phyloP scores from a whole-genome alignment of 805 yeast species.

The Cyberlindnera galapagoensis region DNA sequence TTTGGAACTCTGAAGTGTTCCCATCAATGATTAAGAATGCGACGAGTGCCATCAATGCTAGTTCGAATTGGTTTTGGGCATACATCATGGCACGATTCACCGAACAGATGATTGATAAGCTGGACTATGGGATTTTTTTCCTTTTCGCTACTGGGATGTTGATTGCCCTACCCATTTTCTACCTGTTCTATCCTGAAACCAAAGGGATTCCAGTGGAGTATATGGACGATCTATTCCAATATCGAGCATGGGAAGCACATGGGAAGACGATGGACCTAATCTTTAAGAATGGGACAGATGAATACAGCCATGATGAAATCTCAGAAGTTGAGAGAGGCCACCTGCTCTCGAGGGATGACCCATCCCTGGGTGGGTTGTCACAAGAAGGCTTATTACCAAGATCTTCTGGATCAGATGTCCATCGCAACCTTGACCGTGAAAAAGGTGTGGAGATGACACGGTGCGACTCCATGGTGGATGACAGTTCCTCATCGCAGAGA shows the following conservation, averaged over 20 bases:
- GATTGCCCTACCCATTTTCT: conserved; percentile 12
- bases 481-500: no score
- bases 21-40: conserved; percentile 11
- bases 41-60: conserved; percentile 9
- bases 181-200: conserved; percentile 40
- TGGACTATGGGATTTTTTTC: conserved; percentile 15
- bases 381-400: no score
- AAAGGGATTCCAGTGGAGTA: conserved; percentile 39
- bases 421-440: no score
- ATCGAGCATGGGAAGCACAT: conserved; percentile 11
- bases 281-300: no score
- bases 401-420: no score
- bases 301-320: no score
- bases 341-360: no score
- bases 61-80: conserved; percentile 17
- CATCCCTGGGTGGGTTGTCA: no score
- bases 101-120: conserved; percentile 11
- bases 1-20: conserved; percentile 15
- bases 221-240: conserved; percentile 27
- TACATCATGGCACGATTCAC: conserved; percentile 16
- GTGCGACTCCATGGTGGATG: no score
- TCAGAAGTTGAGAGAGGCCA: no score
- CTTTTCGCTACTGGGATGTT: conserved; percentile 21
- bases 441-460: no score
- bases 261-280: no score